Evolutionary conservation across 257 asterid species (phyloP).

Genomic region (Solanum stenotomum): DNA sequence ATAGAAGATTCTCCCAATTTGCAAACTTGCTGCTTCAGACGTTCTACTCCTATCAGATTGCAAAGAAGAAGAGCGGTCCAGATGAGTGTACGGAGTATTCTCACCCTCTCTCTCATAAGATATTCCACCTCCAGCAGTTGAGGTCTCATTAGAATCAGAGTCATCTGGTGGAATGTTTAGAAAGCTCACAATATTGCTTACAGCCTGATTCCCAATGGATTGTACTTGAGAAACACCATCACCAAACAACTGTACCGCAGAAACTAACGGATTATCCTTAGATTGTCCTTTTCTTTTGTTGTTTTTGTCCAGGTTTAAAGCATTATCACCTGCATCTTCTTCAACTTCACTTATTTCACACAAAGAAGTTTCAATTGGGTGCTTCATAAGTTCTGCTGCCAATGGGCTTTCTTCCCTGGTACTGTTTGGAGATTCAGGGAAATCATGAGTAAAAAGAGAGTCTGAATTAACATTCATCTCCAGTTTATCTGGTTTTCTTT

Average conservation of each 20-base stretch:
- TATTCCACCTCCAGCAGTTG: constrained; percentile 30
- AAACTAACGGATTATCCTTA: constrained; percentile 69
- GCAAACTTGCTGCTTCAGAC: constrained; percentile 62
- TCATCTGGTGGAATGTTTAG: constrained; percentile 72
- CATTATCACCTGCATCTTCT: constrained; percentile 38
- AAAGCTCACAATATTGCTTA: constrained; percentile 79
- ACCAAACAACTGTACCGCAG: constrained; percentile 87
- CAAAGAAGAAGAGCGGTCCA: constrained; percentile 61
- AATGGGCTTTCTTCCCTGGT: constrained; percentile 40
- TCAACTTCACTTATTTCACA: constrained; percentile 75
- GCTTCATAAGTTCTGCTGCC: constrained; percentile 37
- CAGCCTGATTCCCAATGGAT: constrained; percentile 94
- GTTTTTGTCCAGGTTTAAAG: constrained; percentile 21
- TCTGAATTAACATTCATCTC: constrained; percentile 36
- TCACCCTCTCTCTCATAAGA: constrained; percentile 22
- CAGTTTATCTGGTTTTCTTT: constrained; percentile 42
- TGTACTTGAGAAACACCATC: constrained; percentile 97
- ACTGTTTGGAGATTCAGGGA: constrained; percentile 57
- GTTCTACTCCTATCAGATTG: constrained; percentile 76
- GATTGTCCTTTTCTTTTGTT: constrained; percentile 45
- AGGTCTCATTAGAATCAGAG: constrained; percentile 58
- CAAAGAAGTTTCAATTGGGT: constrained; percentile 31
- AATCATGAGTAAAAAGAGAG: constrained; percentile 28
- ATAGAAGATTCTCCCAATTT: constrained; percentile 62
- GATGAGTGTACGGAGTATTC: constrained; percentile 14